Base-by-base conservation (phyloP, 257 asterid genomes). In the Solanum gandarillasii region DNA sequence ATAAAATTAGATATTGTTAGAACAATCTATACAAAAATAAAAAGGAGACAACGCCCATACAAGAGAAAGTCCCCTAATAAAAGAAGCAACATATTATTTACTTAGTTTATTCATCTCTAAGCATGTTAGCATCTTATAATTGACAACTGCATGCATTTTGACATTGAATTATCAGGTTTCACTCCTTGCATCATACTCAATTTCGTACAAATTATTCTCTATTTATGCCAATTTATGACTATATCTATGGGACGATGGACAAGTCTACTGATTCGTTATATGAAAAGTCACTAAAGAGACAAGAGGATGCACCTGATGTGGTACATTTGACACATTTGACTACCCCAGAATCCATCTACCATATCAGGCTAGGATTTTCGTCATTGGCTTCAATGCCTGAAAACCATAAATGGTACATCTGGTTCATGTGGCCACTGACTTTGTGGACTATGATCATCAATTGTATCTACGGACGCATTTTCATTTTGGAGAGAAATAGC, bases 101-200 rank as follows among this genome's bases (percentile, higher is more conserved):
- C 58, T 6, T 18, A 55, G 65, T 55, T 23, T 62, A 11, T 62
- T 60, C 31, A 62, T 62, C 71, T 62, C 71, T 23, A 60, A 21
- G 68, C 12, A 60, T 60, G 68, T 60, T 60, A 60, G 32, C 72
- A 7, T 55, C 52, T 55, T 55, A 58, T 32, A 34, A 55, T 46
- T 46, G 43, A 83, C 73, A 52, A 52, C 31, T 12, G 18, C 55
- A 46, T 83, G 29, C n/a, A 41, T 41, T 79, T 39, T 83, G 36
- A 55, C 75, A 16, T 73, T 29, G 48, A 70, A 11, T 8, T 6
- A 65, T 70, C 91, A 94, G 97, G 92, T 94, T 86, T 84, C 95
- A 93, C 91, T 94, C 97, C 6, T 55, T 94, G 87, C 95, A 94
- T 52, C 97, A 94, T 82, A 94, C 97, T n/a, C 95, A 90, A 20